Base-by-base conservation (phyloP, 1,284 basidiomycete species). In the Tetrapyrgos nigripes region DNA sequence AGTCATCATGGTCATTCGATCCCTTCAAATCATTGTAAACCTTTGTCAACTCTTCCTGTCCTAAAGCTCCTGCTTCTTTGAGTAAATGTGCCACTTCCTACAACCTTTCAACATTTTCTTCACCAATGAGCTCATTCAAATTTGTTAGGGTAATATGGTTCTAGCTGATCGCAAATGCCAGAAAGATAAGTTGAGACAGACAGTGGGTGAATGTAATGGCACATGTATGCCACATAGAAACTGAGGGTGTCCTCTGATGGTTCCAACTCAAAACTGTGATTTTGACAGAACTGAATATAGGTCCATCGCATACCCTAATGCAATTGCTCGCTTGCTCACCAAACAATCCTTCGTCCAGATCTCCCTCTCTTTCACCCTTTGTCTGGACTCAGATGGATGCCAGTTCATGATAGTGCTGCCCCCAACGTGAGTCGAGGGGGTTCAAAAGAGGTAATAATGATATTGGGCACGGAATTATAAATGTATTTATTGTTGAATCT, bases 171-270 rank as follows among this genome's bases (percentile, higher is more conserved):
- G 21, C 48, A 60, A 19, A 75, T 73, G 3, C 72, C 66, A 1
- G 73, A 69, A 0, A 76, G 67, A 48, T 76, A 75, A 0, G 59
- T 47, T 2, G 21, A 33, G 4, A 74, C 68, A 0, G 72, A 67
- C 0, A 44, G 11, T 3, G 60, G 70, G 28, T 51, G 52, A 43
- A 72, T 66, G 50, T 68, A 62, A 21, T 62, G 55, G 10, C 31
- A 69, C 68, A 73, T 72, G 51, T 63, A 73, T 1, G 69, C 63
- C 5, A 64, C 46, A 35, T 43, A 73, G 19, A 71, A 63, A 8
- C 58, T 64, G 0, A 76, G 50, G 0, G 70, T 74, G 29, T 75
- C 66, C 3, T 56, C 19, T 0, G 74, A 71, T 0, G 77, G 78
- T 1, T 72, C 58, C 1, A 70, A 13, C 0, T 72, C 62, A 3